Percentiles rank a stretch among this genome's conserved stretches.
These are phyloP conservation scores for Lachancea kluyveri DNA, from an alignment of 805 yeast species.

Conservation along the genomic window DNA sequence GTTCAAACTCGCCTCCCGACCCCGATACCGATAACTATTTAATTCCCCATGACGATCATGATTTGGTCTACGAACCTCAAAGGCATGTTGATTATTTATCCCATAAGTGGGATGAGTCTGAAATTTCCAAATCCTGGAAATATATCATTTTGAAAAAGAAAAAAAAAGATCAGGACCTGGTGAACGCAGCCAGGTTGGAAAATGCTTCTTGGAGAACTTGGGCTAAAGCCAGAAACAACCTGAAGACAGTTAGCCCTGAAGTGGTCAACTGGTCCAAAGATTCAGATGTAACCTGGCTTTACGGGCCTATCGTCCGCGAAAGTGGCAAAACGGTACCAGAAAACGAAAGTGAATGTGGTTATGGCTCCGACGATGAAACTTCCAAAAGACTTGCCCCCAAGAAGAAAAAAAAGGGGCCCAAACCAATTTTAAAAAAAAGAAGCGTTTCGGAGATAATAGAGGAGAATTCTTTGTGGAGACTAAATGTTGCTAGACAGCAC, in stretches of 20 bases:
- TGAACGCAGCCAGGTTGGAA: constrained; percentile 73
- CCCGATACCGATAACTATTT: constrained; percentile 25
- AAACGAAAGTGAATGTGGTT: constrained; percentile 22
- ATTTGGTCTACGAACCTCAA: constrained; percentile 71
- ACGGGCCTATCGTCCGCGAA: constrained; percentile 63
- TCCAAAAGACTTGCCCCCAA: constrained; percentile 24
- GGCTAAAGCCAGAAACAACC: constrained; percentile 82
- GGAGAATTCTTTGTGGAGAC: constrained; percentile 33
- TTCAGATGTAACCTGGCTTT: constrained; percentile 94
- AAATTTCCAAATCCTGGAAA: constrained; percentile 92
- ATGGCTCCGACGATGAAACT: constrained; percentile 36
- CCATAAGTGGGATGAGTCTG: constrained; percentile 93
- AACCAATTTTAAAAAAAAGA: constrained; percentile 84
- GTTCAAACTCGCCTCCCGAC: constrained; percentile 34
- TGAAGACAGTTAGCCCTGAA: constrained; percentile 83
- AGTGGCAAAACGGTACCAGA: constrained; percentile 8
- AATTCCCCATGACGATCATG: constrained; percentile 78
- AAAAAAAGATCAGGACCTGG: constrained; percentile 49
- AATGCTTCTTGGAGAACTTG: constrained; percentile 98
- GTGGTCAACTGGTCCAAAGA: constrained; percentile 95
- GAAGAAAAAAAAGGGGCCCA: constrained; percentile 35
- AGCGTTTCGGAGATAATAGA: constrained; percentile 70
- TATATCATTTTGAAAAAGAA: constrained; percentile 78
- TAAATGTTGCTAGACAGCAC: constrained; percentile 61
- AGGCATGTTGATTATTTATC: constrained; percentile 92